Evolutionary conservation across 768 basidiomycete genomes (phyloP), one percentile per base, ranked within the genome.

Genomic region (Omphalotus guepiniiformis): DNA sequence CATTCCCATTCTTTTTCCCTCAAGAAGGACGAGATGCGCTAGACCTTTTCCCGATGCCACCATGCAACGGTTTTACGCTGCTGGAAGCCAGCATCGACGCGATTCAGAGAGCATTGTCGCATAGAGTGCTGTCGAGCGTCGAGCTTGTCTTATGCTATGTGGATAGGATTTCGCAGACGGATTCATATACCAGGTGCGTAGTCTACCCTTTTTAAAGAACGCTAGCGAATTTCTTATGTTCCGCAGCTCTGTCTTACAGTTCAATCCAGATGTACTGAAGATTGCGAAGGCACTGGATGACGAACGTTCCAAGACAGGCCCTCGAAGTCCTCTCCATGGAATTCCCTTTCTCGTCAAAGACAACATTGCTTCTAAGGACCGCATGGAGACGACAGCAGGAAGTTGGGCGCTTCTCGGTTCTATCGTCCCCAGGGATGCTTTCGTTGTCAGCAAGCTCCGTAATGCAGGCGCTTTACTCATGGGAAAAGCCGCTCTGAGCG

Each of bases 401-500:
- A 63, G 63, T 19, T 69, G 55, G 35, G 56, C 60, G 15, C 62
- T 70, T 6, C 53, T 71, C n/a, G 56, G 55, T 2, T 64, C 67
- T 5, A 52, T 64, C 15, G 55, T 66, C n/a, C 57, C 59, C 1
- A 54, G 59, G 15, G 69, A 71, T 44, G 58, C 61, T 6, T 6
- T 7, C 6, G 36, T 38, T 8, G 36, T 38, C 7, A 7, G 21
- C 6, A 7, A 18, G 16, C 36, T 38, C 6, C 36, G 36, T 7
- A 6, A 38, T 39, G 21, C 13, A 51, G 55, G 53, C n/a, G 55
- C 51, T 5, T 48, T 58, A 27, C 54, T 63, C 32, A 44, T 61
- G 15, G 63, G 61, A n/a, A 73, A 73, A 52, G 63, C 68, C 29
- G 65, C 64, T 36, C 54, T 70, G 52, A 67, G 64, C 3, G 66